A percentile compares a stretch with the other conserved stretches of the same genome.
phyloP scores from a whole-genome alignment of 225 moss, liverwort and hornwort genomes.

The Sphagnum tenellum region DNA sequence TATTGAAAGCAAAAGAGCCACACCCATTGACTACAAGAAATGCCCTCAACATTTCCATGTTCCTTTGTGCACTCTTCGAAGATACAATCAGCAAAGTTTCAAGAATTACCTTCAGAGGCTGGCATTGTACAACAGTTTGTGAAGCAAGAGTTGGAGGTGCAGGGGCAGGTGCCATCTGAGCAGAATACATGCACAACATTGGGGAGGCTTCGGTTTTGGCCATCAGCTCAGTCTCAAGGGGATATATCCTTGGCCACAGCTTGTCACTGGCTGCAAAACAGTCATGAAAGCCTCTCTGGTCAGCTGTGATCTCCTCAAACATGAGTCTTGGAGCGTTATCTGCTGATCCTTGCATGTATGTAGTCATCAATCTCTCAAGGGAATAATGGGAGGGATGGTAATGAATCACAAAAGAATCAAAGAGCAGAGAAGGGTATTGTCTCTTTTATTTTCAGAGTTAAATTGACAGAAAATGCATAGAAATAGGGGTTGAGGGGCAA shows the following conservation, averaged over 20 bases:
- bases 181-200: slow-evolving; percentile 81
- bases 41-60: too few species aligned
- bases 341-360: too few species aligned
- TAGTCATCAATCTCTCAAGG: too few species aligned
- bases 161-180: slow-evolving; percentile 82
- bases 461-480: too few species aligned
- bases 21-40: too few species aligned
- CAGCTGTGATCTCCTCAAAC: neutral
- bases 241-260: slow-evolving; percentile 94
- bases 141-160: slow-evolving; percentile 80
- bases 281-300: neutral
- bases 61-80: neutral
- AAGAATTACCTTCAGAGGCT: slow-evolving; percentile 66
- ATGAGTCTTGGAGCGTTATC: too few species aligned
- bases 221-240: slow-evolving; percentile 52
- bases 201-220: slow-evolving; percentile 47
- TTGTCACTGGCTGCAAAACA: slow-evolving; percentile 79
- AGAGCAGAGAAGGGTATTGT: too few species aligned
- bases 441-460: too few species aligned
- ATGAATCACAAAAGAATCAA: too few species aligned
- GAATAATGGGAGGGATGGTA: too few species aligned
- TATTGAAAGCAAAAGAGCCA: too few species aligned
- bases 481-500: too few species aligned
- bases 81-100: neutral
- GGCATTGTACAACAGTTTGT: slow-evolving; percentile 87